Evolutionary conservation across 495 filamentous ascomycete genomes (phyloP).

Genomic region (Penicillium ucsense): DNA sequence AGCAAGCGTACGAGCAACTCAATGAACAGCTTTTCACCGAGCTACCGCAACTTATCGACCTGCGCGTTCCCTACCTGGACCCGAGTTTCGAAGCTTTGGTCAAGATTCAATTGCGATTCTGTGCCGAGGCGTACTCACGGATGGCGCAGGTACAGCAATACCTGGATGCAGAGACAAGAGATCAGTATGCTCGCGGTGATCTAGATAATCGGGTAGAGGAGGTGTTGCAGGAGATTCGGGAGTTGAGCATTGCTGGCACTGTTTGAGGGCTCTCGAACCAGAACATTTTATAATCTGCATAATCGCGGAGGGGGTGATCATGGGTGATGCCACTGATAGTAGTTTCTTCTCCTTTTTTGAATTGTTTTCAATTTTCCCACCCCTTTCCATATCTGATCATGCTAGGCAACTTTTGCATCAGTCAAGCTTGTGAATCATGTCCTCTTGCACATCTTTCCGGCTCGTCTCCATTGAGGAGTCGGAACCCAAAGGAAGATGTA

Average conservation of each 20-base stretch:
- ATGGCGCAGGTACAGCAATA: constrained; percentile 99
- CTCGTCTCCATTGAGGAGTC: too few species aligned
- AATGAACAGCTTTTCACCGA: constrained; percentile 92
- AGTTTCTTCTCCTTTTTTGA: too few species aligned
- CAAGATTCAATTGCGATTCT: constrained; percentile 97
- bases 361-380: too few species aligned
- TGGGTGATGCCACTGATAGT: too few species aligned
- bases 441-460: too few species aligned
- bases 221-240: constrained; percentile 92
- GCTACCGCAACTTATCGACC: constrained; percentile 93
- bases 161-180: constrained; percentile 88
- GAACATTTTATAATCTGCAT: background rate
- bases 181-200: constrained; percentile 91
- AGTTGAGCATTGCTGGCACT: constrained; percentile 83
- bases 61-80: constrained; percentile 93
- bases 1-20: constrained; percentile 84
- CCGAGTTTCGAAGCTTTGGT: constrained; percentile 94
- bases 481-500: too few species aligned
- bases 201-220: constrained; percentile 89
- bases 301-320: too few species aligned
- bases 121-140: constrained; percentile 88
- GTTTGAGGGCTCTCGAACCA: constrained; percentile 25
- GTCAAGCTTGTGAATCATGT: too few species aligned
- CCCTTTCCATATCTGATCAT: too few species aligned
- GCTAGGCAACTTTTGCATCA: too few species aligned